Evolutionary conservation across 495 filamentous ascomycete species (phyloP).

Genomic region (Lasiosphaeriaceae sp.): DNA sequence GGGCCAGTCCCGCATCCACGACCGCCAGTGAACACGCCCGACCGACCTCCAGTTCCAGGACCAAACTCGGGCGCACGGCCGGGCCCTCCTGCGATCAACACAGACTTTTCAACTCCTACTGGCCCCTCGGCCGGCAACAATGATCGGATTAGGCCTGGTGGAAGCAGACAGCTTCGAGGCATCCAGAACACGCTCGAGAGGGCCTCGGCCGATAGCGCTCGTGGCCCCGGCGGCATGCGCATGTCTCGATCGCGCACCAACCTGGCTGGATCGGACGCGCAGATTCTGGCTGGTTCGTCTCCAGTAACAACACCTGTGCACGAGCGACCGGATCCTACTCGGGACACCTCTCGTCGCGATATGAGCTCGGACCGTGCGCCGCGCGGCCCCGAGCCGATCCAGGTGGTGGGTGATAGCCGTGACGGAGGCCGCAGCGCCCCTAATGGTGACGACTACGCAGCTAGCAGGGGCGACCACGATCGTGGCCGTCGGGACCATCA

Average conservation of each 20-base stretch:
- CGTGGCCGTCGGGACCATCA: conserved; percentile 40
- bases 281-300: conserved; percentile 45
- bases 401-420: conserved; percentile 29
- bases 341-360: conserved; percentile 24
- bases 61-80: conserved; percentile 20
- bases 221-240: conserved; percentile 28
- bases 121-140: conserved; percentile 39
- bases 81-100: conserved; percentile 22
- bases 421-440: conserved; percentile 11
- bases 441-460: conserved; percentile 33
- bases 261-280: conserved; percentile 43
- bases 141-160: conserved; percentile 43
- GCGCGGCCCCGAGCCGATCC: conserved; percentile 21
- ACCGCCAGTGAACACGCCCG: conserved; percentile 29
- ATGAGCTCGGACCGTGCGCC: conserved; percentile 15
- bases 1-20: conserved; percentile 21
- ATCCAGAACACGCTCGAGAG: conserved; percentile 52
- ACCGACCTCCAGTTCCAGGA: conserved; percentile 29
- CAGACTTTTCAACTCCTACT: conserved; percentile 42
- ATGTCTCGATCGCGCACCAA: conserved; percentile 35
- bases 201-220: conserved; percentile 29
- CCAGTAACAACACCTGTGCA: conserved; percentile 42
- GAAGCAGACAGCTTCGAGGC: conserved; percentile 42
- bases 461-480: conserved; percentile 35
- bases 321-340: conserved; percentile 38